phyloP scores from a whole-genome alignment of 176 grass and related monocot species.

The Eremochloa ophiuroides region DNA sequence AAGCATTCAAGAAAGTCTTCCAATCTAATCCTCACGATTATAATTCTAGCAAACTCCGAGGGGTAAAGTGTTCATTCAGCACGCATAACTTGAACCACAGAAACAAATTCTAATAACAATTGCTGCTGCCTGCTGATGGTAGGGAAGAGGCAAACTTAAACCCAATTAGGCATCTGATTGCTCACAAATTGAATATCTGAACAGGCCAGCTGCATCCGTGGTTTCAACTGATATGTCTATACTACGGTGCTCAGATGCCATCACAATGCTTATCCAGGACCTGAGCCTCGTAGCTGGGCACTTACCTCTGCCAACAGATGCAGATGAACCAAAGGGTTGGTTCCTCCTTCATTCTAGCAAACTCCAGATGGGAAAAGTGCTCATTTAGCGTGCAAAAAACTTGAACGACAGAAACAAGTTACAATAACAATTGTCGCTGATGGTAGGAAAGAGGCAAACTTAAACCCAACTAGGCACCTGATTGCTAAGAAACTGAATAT shows the following conservation, averaged over 20 bases:
- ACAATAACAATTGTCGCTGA: neutral
- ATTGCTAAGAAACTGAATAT: constrained; percentile 68
- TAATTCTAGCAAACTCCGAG: neutral
- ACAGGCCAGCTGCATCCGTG: constrained; percentile 43
- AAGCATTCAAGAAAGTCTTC: neutral
- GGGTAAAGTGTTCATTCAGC: neutral
- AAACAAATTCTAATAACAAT: neutral
- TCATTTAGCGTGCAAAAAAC: neutral
- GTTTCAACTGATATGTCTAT: constrained; percentile 76
- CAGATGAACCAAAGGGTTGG: constrained; percentile 7
- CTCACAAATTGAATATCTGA: constrained; percentile 86
- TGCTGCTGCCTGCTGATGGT: neutral
- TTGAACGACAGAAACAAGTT: neutral
- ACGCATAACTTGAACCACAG: neutral
- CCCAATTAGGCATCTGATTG: neutral
- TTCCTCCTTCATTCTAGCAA: neutral
- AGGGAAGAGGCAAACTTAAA: neutral
- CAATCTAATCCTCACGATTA: too few species aligned
- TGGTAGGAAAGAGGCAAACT: neutral
- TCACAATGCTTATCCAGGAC: constrained; percentile 69
- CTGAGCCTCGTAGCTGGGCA: constrained; percentile 33
- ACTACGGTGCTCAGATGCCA: constrained; percentile 56
- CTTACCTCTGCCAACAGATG: constrained; percentile 43
- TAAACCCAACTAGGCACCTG: neutral
- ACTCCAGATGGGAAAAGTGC: neutral